These are phyloP conservation scores for Penicillium digitatum DNA, from an alignment of 2,329 filamentous ascomycete genomes.

Conservation along the genomic window DNA sequence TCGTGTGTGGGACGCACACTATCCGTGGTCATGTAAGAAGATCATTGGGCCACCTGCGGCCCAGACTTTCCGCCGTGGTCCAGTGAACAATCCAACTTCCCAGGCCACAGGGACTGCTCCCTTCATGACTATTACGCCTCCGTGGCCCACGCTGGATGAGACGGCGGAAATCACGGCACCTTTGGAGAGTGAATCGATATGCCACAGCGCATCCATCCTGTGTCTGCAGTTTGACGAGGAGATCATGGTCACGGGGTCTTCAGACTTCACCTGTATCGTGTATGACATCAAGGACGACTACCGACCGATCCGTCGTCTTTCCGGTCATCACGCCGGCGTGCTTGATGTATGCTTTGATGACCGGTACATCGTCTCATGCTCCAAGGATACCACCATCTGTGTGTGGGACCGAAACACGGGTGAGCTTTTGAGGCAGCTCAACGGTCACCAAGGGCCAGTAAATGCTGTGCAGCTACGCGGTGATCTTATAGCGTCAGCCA, in stretches of 20 bases:
- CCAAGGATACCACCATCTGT: slow-evolving; percentile 90
- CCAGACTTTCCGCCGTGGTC: slow-evolving; percentile 25
- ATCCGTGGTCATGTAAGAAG: slow-evolving; percentile 70
- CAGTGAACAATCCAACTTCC: slow-evolving; percentile 49
- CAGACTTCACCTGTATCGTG: slow-evolving; percentile 84
- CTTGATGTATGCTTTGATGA: slow-evolving; percentile 91
- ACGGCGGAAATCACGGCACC: slow-evolving; percentile 38
- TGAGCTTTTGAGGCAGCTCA: slow-evolving; percentile 69
- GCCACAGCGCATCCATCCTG: slow-evolving; percentile 88
- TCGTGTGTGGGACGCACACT: slow-evolving; percentile 91
- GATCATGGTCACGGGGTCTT: slow-evolving; percentile 92
- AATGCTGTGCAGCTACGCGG: slow-evolving; percentile 95
- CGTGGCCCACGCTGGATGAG: slow-evolving; percentile 52
- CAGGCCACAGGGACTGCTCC: slow-evolving; percentile 41
- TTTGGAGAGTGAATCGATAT: slow-evolving; percentile 44
- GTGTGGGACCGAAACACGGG: slow-evolving; percentile 88
- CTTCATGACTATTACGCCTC: slow-evolving; percentile 48
- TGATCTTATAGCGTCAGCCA: slow-evolving; percentile 88
- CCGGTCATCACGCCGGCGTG: slow-evolving; percentile 78
- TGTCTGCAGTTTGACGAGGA: slow-evolving; percentile 92
- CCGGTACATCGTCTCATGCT: slow-evolving; percentile 91
- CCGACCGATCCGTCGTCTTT: slow-evolving; percentile 71
- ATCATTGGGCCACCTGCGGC: slow-evolving; percentile 75
- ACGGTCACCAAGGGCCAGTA: slow-evolving; percentile 84
- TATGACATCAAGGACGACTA: slow-evolving; percentile 80